Conservation (phyloP, 2,329 filamentous ascomycete species). For the Epichloe brachyelytri region DNA sequence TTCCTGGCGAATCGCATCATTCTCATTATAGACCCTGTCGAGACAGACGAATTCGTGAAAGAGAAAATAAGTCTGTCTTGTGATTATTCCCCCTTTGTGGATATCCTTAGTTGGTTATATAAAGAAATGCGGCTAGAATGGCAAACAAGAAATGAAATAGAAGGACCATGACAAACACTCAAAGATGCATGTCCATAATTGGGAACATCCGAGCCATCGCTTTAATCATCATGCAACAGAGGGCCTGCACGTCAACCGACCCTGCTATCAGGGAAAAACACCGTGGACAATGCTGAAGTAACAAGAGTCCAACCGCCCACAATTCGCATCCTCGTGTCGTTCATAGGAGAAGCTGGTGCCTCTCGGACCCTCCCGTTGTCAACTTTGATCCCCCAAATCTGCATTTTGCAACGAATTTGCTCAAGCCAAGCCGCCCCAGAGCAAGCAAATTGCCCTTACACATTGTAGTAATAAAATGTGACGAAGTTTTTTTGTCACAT, state of each 20-base stretch:
- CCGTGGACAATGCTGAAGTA: neutral
- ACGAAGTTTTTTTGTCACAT: neutral
- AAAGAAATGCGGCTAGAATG: neutral
- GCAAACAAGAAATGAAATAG: neutral
- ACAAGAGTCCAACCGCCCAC: neutral
- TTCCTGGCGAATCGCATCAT: neutral
- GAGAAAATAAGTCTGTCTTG: neutral
- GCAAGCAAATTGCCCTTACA: neutral
- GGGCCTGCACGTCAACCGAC: neutral
- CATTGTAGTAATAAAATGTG: no score
- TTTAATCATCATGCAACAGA: neutral
- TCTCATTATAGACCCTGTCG: neutral
- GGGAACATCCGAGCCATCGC: neutral
- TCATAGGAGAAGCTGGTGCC: neutral
- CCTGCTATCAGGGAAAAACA: neutral
- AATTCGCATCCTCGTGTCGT: neutral
- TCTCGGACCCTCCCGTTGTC: neutral
- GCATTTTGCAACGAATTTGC: neutral
- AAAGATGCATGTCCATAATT: neutral
- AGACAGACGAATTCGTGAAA: neutral
- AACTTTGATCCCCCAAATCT: neutral
- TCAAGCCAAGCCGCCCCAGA: no score
- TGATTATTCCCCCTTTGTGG: neutral
- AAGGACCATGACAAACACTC: neutral
- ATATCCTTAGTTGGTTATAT: neutral